Percentiles rank a stretch among this genome's conserved stretches.
Evolutionary conservation across 1,139 yeast species (phyloP).

Genomic region (Yueomyces sp.): DNA sequence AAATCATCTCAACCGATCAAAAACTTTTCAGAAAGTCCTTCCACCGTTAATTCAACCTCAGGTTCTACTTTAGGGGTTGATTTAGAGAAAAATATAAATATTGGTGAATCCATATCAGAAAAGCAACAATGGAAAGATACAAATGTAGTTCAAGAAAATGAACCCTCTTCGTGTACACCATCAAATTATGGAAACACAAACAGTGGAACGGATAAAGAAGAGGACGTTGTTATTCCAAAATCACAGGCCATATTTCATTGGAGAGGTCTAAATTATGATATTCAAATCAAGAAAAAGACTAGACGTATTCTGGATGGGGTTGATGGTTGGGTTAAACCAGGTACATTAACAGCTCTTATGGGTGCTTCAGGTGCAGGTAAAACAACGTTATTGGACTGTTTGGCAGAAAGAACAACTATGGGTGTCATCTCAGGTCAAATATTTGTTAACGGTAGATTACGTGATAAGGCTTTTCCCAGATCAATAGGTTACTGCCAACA

Average conservation of each 20-base stretch:
- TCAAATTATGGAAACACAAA: not conserved
- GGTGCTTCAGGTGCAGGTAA: constrained; percentile 88
- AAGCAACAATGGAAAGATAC: not conserved
- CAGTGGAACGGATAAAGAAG: constrained; percentile 7
- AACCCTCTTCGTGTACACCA: not conserved
- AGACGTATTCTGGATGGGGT: constrained; percentile 54
- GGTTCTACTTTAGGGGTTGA: not conserved
- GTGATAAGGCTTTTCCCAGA: constrained; percentile 67
- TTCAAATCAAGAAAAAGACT: constrained; percentile 51
- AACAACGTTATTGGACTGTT: constrained; percentile 60
- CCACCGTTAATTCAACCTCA: no score
- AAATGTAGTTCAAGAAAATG: not conserved
- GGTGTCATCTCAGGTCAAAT: constrained; percentile 69
- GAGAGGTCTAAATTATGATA: constrained; percentile 66
- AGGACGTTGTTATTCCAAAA: constrained; percentile 7
- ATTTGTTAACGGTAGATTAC: constrained; percentile 58
- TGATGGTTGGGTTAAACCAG: constrained; percentile 77
- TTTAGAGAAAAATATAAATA: no score
- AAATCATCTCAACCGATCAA: constrained; percentile 2
- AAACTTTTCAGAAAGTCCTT: not conserved
- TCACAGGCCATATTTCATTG: constrained; percentile 54
- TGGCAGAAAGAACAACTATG: constrained; percentile 65
- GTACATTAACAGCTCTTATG: constrained; percentile 65
- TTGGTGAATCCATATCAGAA: not conserved
- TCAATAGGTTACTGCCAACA: constrained; percentile 78